Conservation (phyloP, 495 filamentous ascomycete genomes). For the Penicillium paxilli region DNA sequence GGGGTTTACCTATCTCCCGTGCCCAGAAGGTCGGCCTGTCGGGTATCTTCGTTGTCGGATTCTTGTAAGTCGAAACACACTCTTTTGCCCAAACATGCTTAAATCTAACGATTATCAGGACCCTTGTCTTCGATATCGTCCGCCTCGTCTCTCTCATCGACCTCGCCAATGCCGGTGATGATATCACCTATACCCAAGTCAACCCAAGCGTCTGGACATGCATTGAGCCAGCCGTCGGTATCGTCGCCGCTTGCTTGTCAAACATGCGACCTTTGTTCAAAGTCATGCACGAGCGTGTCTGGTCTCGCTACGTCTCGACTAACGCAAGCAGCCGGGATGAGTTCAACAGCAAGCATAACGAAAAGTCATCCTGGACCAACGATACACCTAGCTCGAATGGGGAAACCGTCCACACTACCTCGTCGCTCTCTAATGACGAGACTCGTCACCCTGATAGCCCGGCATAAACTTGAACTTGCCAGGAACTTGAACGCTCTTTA, state of each 20-base stretch:
- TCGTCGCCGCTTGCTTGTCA: conserved; percentile 33
- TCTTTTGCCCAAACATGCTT: background rate
- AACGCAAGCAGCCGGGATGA: conserved; percentile 2
- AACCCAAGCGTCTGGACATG: conserved; percentile 36
- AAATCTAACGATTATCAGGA: conserved; percentile 13
- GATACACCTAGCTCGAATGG: conserved; percentile 12
- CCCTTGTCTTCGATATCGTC: conserved; percentile 29
- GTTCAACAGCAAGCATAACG: conserved; percentile 15
- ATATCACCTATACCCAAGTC: conserved; percentile 37
- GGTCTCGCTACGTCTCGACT: conserved; percentile 7
- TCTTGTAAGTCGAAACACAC: conserved; percentile 26
- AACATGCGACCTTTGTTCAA: conserved; percentile 38
- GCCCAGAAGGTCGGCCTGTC: conserved; percentile 39
- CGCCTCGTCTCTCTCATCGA: conserved; percentile 26
- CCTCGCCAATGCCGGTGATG: conserved; percentile 17
- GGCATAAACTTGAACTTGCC: background rate
- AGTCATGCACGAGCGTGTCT: conserved; percentile 19
- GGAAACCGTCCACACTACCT: background rate
- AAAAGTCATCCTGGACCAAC: conserved; percentile 13
- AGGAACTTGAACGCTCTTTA: too few relatives aligned
- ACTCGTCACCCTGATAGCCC: background rate
- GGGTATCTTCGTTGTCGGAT: conserved; percentile 42
- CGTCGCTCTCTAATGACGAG: background rate
- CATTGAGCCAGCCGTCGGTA: conserved; percentile 36
- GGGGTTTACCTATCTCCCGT: conserved; percentile 39